A percentile compares a stretch with the other conserved stretches of the same genome.
Conservation (phyloP, 2,329 filamentous ascomycete species). For the Alternaria consortialis region DNA sequence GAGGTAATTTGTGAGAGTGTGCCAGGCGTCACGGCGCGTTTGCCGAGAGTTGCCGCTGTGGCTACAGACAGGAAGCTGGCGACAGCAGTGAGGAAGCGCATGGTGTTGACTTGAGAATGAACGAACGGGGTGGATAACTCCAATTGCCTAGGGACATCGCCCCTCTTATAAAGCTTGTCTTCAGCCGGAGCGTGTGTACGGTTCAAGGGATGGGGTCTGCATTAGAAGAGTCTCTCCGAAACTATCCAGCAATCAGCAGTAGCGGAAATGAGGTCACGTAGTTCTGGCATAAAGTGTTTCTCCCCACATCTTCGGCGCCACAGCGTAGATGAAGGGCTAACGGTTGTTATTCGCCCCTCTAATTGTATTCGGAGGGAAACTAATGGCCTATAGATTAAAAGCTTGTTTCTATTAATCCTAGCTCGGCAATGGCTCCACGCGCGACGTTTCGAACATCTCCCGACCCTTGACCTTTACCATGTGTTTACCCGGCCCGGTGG, state of each 20-base stretch:
- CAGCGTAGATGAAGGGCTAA: constrained; percentile 6
- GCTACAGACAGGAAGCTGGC: constrained; percentile 33
- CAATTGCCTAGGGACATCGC: not conserved
- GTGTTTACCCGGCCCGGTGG: constrained; percentile 12
- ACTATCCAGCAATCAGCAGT: constrained; percentile 14
- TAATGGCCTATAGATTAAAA: constrained; percentile 13
- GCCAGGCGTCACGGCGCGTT: constrained; percentile 40
- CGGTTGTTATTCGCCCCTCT: not conserved
- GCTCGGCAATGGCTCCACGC: constrained; percentile 9
- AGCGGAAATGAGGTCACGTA: constrained; percentile 6
- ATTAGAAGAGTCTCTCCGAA: constrained; percentile 3
- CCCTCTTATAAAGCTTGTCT: constrained; percentile 11
- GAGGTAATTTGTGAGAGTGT: constrained; percentile 51
- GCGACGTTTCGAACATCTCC: constrained; percentile 9
- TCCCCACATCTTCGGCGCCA: constrained; percentile 15
- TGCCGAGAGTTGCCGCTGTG: constrained; percentile 31
- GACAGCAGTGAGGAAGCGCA: constrained; percentile 36
- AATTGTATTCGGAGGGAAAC: not conserved
- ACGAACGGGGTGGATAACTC: not conserved
- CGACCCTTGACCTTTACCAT: constrained; percentile 18
- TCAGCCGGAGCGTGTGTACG: constrained; percentile 7
- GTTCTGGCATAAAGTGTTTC: constrained; percentile 12
- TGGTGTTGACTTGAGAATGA: constrained; percentile 14
- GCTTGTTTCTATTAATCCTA: constrained; percentile 18
- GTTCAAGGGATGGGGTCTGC: constrained; percentile 12